Evolutionary conservation across 2,329 filamentous ascomycete species (phyloP), one percentile per base, ranked within the genome.

Genomic region (Ascochyta lentis): DNA sequence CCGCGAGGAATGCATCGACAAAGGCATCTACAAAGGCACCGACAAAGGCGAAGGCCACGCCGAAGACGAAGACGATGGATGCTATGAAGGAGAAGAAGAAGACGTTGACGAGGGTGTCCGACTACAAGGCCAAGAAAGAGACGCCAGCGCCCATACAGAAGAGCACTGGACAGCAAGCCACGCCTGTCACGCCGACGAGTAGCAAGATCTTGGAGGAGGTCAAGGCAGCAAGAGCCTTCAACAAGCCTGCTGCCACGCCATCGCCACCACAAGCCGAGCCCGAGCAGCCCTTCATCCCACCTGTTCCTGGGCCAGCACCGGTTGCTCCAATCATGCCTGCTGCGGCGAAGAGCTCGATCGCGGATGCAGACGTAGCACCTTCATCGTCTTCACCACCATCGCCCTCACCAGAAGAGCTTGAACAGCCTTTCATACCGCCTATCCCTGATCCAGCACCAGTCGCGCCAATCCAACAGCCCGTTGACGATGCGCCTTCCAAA

Each of bases 121-220:
- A 51, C 42, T 56, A 56, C 38, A 51, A 60, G 46, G 56, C 52
- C 7, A 43, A 58, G 15, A 64, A 61, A 29, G 47, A 52, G n/a
- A 39, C 49, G n/a, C 10, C 49, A 3, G 48, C 53, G 35, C 67
- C 60, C 42, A 56, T 50, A n/a, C 15, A 58, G 15, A 34, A 48
- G 9, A 42, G 44, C 22, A 42, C 54, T 27, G 37, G 43, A 26
- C 38, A 49, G 43, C 48, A 54, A 38, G 34, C 42, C 63, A 76
- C 65, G 65, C 73, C 57, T 59, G 74, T 53, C 34, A 60, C 65
- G 22, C 64, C 66, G 2, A 34, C 57, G 8, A 62, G 60, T 24
- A 74, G 70, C 64, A 71, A 67, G 62, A 73, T 74, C 49, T 27
- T 74, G 43, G 60, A 69, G 2, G 47, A 72, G 26, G 70, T 75